phyloP scores from a whole-genome alignment of 1,139 yeast species.

The Debaryomyces robertsiae region DNA sequence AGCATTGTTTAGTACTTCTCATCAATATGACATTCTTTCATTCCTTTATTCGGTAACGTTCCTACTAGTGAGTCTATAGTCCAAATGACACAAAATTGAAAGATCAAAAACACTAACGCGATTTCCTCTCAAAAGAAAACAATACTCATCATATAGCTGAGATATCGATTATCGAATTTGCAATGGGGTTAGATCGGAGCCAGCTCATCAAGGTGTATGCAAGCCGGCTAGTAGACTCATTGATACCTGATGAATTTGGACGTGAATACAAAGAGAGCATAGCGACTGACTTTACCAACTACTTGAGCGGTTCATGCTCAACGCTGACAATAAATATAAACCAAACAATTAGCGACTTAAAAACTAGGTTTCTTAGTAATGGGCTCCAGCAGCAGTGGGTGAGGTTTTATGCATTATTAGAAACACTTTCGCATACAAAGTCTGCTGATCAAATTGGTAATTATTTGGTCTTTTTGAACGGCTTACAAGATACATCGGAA shows the following conservation, averaged over 20 bases:
- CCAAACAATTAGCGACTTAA: slow-evolving; percentile 27
- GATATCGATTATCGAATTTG: too few relatives aligned
- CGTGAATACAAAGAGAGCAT: slow-evolving; percentile 40
- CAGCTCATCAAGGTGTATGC: slow-evolving; percentile 40
- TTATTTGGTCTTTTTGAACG: slow-evolving; percentile 38
- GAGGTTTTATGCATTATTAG: slow-evolving; percentile 33
- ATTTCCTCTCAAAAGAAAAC: slow-evolving; percentile 5
- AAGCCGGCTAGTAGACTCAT: slow-evolving; percentile 39
- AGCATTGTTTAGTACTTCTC: too few relatives aligned
- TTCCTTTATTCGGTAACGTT: background rate
- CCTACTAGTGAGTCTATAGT: too few relatives aligned
- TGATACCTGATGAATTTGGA: slow-evolving; percentile 44
- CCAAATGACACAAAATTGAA: slow-evolving; percentile 5
- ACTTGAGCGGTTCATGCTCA: slow-evolving; percentile 14
- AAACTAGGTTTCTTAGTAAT: slow-evolving; percentile 28
- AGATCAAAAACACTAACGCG: slow-evolving; percentile 7
- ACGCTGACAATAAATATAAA: slow-evolving; percentile 13
- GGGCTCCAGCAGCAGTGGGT: slow-evolving; percentile 34
- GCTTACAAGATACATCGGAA: slow-evolving; percentile 17
- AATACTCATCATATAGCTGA: background rate
- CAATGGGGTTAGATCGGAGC: slow-evolving; percentile 34
- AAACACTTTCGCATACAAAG: slow-evolving; percentile 30
- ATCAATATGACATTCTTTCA: too few relatives aligned
- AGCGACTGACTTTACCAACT: slow-evolving; percentile 30
- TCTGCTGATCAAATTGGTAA: slow-evolving; percentile 37